Conservation (phyloP, 2,329 filamentous ascomycete species). For the Didymella exigua region DNA sequence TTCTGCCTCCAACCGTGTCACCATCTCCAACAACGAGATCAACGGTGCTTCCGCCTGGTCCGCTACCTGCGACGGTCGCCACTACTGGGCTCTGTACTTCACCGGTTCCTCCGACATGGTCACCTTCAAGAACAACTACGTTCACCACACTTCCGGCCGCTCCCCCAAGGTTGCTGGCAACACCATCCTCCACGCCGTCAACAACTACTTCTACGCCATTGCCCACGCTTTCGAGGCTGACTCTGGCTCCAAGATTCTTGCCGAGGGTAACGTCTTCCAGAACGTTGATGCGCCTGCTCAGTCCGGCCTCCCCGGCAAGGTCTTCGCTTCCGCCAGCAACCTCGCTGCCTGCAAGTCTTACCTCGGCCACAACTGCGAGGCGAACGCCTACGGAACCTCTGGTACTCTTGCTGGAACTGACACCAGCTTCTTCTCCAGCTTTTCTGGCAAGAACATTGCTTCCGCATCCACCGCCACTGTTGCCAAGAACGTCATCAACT, state of each 20-base stretch:
- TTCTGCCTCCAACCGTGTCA: slow-evolving; percentile 60
- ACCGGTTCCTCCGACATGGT: slow-evolving; percentile 62
- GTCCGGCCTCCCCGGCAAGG: slow-evolving; percentile 50
- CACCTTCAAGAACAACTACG: slow-evolving; percentile 66
- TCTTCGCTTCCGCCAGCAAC: slow-evolving; percentile 48
- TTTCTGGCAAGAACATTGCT: slow-evolving; percentile 61
- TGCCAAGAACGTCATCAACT: slow-evolving; percentile 28
- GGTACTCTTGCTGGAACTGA: slow-evolving; percentile 45
- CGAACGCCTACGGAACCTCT: slow-evolving; percentile 51
- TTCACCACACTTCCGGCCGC: slow-evolving; percentile 64
- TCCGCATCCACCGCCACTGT: slow-evolving; percentile 39
- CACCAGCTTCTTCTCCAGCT: slow-evolving; percentile 57
- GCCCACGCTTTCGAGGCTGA: slow-evolving; percentile 62
- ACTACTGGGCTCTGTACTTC: slow-evolving; percentile 66
- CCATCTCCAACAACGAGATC: slow-evolving; percentile 66
- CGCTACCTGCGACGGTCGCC: slow-evolving; percentile 62
- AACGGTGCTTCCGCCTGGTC: slow-evolving; percentile 62
- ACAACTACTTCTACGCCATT: slow-evolving; percentile 66
- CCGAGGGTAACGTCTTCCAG: slow-evolving; percentile 65
- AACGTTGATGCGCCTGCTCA: slow-evolving; percentile 53
- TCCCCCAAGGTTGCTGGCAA: slow-evolving; percentile 62
- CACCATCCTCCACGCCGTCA: slow-evolving; percentile 65
- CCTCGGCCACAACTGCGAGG: slow-evolving; percentile 58
- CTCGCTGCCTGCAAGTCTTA: slow-evolving; percentile 52
- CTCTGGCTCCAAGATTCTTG: slow-evolving; percentile 52